These are phyloP conservation scores for Kwoniella botswanensis DNA, from an alignment of 768 basidiomycete species.

Conservation along the genomic window DNA sequence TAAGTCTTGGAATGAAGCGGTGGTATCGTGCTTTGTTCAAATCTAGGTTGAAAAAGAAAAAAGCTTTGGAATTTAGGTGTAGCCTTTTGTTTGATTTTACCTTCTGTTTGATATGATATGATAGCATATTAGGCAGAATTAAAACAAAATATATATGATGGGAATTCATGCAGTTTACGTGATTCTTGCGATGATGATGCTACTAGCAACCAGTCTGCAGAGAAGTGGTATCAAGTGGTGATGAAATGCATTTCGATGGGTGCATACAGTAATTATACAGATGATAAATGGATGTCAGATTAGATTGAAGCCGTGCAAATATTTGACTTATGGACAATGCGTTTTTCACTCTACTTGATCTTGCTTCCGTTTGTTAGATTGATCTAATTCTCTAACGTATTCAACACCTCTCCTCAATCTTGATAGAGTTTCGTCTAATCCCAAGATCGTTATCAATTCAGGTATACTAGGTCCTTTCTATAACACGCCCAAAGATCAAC, in stretches of 20 bases:
- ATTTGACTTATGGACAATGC: too few relatives aligned
- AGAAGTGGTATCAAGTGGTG: not conserved
- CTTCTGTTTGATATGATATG: not conserved
- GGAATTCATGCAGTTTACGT: not conserved
- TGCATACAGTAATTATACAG: too few relatives aligned
- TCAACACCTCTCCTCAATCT: conserved; percentile 36
- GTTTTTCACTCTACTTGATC: not conserved
- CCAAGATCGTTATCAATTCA: conserved; percentile 60
- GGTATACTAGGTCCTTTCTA: conserved; percentile 62
- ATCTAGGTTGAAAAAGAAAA: too few relatives aligned
- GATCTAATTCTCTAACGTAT: conserved; percentile 23
- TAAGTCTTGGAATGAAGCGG: not conserved
- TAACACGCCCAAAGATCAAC: not conserved
- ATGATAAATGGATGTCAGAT: too few relatives aligned
- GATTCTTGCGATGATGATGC: not conserved
- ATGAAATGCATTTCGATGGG: not conserved
- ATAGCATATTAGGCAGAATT: not conserved
- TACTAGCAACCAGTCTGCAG: not conserved
- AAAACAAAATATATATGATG: not conserved
- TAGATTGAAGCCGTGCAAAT: too few relatives aligned
- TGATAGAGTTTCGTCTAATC: conserved; percentile 44
- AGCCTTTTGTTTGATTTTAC: not conserved
- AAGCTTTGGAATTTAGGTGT: conserved; percentile 2
- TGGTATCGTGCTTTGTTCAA: not conserved
- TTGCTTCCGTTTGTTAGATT: not conserved